A percentile compares a stretch with the other conserved stretches of the same genome.
These are phyloP conservation scores for Blastocystis sp. DNA, from an alignment of 352 stramenopile genomes.

Conservation along the genomic window DNA sequence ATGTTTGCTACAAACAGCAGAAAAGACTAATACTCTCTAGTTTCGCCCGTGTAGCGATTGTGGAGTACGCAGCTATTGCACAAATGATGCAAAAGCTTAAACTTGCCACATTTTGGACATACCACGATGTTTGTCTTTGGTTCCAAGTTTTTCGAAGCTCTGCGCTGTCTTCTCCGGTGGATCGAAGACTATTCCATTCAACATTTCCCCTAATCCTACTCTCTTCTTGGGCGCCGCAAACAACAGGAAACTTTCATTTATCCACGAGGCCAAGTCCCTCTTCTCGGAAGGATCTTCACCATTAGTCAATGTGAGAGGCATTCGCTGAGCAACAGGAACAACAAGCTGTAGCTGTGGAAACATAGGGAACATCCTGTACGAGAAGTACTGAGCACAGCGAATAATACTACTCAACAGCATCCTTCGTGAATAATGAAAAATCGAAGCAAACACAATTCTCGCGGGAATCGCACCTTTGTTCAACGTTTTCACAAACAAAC, in stretches of 20 bases:
- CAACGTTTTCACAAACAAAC: neutral
- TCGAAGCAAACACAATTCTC: neutral
- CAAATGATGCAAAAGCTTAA: constrained; percentile 49
- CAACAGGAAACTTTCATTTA: constrained; percentile 24
- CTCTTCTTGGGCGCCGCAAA: constrained; percentile 54
- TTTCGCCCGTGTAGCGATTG: constrained; percentile 43
- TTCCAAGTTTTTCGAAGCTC: constrained; percentile 37
- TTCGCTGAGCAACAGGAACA: neutral
- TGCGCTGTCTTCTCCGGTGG: neutral
- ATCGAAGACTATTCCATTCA: neutral
- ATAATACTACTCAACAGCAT: constrained; percentile 27
- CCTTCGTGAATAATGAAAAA: neutral
- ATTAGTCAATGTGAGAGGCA: constrained; percentile 6
- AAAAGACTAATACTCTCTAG: constrained; percentile 59
- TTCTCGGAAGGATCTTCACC: neutral
- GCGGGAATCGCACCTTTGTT: neutral
- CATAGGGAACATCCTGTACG: constrained; percentile 33
- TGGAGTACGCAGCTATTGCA: constrained; percentile 59
- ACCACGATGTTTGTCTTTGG: constrained; percentile 45
- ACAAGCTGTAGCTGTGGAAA: constrained; percentile 36
- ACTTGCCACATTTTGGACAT: constrained; percentile 59
- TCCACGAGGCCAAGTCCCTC: neutral
- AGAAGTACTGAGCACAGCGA: neutral
- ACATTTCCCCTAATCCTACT: neutral
- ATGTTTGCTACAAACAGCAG: constrained; percentile 47